Percentiles rank a stretch among this genome's conserved stretches.
Conservation (phyloP, 2,329 filamentous ascomycete genomes). For the Fusarium redolens region DNA sequence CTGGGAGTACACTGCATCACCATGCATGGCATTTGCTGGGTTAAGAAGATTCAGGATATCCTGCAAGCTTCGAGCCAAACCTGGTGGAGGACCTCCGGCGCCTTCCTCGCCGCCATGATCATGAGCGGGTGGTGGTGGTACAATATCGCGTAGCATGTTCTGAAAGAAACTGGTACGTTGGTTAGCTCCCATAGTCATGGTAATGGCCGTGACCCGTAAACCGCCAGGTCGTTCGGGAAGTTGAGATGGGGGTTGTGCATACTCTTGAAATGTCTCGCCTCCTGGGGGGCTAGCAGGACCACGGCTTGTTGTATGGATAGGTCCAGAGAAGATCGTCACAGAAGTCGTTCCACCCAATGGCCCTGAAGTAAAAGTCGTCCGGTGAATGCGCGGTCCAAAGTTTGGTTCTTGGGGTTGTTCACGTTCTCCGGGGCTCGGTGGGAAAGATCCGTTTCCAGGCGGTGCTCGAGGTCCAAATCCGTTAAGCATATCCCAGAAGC, state of each 20-base stretch:
- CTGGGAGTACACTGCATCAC: constrained; percentile 90
- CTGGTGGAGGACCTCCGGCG: constrained; percentile 29
- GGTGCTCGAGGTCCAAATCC: constrained; percentile 47
- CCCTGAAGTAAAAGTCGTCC: constrained; percentile 53
- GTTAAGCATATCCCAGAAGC: constrained; percentile 59
- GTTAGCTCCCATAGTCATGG: constrained; percentile 49
- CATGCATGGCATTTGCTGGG: constrained; percentile 65
- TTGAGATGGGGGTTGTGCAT: constrained; percentile 45
- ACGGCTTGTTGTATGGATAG: constrained; percentile 39
- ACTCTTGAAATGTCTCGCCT: constrained; percentile 62
- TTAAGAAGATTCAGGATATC: constrained; percentile 67
- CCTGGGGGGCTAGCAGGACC: constrained; percentile 33
- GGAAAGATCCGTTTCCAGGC: constrained; percentile 25
- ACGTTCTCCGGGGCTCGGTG: constrained; percentile 18
- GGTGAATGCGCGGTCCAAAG: constrained; percentile 49
- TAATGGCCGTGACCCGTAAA: constrained; percentile 33
- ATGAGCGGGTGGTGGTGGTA: constrained; percentile 45
- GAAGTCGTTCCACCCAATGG: constrained; percentile 57
- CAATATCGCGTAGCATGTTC: constrained; percentile 56
- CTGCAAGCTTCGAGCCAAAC: constrained; percentile 55
- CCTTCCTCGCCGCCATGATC: constrained; percentile 38
- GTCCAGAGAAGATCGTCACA: constrained; percentile 60
- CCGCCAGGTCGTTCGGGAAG: constrained; percentile 18
- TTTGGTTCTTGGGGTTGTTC: constrained; percentile 24
- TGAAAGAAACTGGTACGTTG: constrained; percentile 57